Evolutionary conservation across 2,329 filamentous ascomycete genomes (phyloP).

Genomic region (Penicillium brasilianum): DNA sequence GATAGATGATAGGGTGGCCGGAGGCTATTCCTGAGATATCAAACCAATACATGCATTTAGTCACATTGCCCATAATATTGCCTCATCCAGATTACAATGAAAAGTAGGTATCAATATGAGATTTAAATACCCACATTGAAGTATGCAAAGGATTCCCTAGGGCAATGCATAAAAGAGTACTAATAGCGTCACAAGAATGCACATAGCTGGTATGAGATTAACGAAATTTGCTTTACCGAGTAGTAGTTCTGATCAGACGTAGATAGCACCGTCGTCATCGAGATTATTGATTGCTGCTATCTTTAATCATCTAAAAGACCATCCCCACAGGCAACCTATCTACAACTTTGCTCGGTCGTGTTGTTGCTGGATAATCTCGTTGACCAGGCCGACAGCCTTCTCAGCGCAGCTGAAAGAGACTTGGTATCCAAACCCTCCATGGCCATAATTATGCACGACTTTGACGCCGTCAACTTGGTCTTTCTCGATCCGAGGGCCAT

Average conservation of each 20-base stretch:
- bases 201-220: too few species aligned
- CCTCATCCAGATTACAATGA: neutral
- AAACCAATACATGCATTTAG: neutral
- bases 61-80: neutral
- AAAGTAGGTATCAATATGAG: too few species aligned
- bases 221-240: too few species aligned
- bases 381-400: slow-evolving; percentile 5
- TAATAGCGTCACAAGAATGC: too few species aligned
- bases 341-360: slow-evolving; percentile 6
- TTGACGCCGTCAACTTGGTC: slow-evolving; percentile 67
- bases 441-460: slow-evolving; percentile 53
- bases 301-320: neutral
- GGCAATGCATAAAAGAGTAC: too few species aligned
- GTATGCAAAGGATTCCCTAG: too few species aligned
- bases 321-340: neutral
- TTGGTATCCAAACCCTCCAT: slow-evolving; percentile 65
- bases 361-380: neutral
- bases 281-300: too few species aligned
- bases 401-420: slow-evolving; percentile 11
- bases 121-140: too few species aligned
- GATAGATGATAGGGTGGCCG: neutral
- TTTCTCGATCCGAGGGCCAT: slow-evolving; percentile 77
- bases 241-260: too few species aligned
- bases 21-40: neutral
- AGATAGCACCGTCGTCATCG: too few species aligned